Evolutionary conservation across 2,329 filamentous ascomycete genomes (phyloP).

Genomic region (Magnaporthiopsis rhizophila): DNA sequence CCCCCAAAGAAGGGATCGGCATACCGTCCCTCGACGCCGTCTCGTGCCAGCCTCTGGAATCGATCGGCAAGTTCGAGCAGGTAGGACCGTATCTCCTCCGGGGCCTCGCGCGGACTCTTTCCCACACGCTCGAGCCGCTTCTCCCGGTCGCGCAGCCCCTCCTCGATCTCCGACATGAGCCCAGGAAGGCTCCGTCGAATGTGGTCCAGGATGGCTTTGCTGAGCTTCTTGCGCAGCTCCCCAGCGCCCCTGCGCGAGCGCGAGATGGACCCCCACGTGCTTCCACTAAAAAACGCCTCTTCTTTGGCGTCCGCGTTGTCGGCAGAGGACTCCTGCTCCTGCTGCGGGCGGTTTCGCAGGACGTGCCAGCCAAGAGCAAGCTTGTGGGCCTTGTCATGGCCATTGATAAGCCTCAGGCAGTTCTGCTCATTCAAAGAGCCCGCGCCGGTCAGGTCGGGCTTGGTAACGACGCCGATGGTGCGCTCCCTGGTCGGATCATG

Average conservation of each 20-base stretch:
- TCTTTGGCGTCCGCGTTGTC: slow-evolving; percentile 32
- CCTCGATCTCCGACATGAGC: slow-evolving; percentile 34
- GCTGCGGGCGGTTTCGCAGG: slow-evolving; percentile 35
- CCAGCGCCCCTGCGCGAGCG: slow-evolving; percentile 35
- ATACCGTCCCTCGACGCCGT: slow-evolving; percentile 44
- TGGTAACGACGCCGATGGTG: slow-evolving; percentile 51
- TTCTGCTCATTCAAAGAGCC: slow-evolving; percentile 31
- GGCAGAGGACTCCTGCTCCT: slow-evolving; percentile 20
- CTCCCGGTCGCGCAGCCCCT: slow-evolving; percentile 26
- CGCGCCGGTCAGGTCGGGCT: slow-evolving; percentile 35
- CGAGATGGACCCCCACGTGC: slow-evolving; percentile 29
- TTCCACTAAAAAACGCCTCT: slow-evolving; percentile 32
- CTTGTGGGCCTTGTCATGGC: slow-evolving; percentile 8
- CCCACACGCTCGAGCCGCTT: slow-evolving; percentile 27
- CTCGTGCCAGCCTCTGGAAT: slow-evolving; percentile 35
- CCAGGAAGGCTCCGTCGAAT: slow-evolving; percentile 37
- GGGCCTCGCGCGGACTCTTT: slow-evolving; percentile 30
- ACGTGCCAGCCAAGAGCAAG: slow-evolving; percentile 48
- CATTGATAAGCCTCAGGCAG: slow-evolving; percentile 20
- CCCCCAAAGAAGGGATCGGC: slow-evolving; percentile 39
- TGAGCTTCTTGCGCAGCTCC: slow-evolving; percentile 38
- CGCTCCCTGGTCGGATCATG: slow-evolving; percentile 25
- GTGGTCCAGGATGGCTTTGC: slow-evolving; percentile 38
- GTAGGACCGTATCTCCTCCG: slow-evolving; percentile 38
- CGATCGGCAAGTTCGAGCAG: slow-evolving; percentile 36